Conservation (phyloP, 2,329 filamentous ascomycete genomes). For the Fusarium sp. region DNA sequence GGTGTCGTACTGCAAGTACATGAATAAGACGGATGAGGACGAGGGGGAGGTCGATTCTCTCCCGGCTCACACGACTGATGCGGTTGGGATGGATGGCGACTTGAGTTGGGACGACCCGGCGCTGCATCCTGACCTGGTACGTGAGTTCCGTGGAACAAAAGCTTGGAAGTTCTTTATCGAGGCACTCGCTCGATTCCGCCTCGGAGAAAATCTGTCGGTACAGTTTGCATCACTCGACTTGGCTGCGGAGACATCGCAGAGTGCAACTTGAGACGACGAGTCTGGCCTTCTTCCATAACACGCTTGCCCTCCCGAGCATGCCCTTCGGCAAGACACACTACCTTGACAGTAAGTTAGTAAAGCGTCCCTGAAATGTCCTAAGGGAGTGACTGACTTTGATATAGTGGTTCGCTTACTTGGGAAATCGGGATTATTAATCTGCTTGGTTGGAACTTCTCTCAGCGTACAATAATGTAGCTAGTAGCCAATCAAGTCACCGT, state of each 20-base stretch:
- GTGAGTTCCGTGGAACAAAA: neutral
- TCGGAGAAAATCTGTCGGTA: neutral
- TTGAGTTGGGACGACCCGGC: neutral
- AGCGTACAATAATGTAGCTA: too few species aligned
- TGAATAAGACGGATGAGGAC: neutral
- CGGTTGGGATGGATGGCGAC: neutral
- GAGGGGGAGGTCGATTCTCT: neutral
- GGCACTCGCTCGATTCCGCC: neutral
- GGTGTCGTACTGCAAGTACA: neutral
- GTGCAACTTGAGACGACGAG: neutral
- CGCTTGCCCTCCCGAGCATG: neutral
- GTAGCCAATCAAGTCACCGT: too few species aligned
- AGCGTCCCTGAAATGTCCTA: neutral
- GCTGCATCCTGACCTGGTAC: neutral
- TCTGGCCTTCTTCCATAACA: neutral
- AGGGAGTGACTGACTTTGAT: neutral
- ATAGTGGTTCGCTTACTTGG: neutral
- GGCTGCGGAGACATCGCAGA: neutral
- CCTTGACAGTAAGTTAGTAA: neutral
- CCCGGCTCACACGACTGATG: neutral
- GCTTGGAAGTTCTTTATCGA: neutral
- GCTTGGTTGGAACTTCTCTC: neutral
- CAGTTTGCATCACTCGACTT: neutral
- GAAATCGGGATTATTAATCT: neutral
- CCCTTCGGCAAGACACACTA: neutral